Base-by-base conservation (phyloP, 495 filamentous ascomycete species). In the Neurospora sp. region DNA sequence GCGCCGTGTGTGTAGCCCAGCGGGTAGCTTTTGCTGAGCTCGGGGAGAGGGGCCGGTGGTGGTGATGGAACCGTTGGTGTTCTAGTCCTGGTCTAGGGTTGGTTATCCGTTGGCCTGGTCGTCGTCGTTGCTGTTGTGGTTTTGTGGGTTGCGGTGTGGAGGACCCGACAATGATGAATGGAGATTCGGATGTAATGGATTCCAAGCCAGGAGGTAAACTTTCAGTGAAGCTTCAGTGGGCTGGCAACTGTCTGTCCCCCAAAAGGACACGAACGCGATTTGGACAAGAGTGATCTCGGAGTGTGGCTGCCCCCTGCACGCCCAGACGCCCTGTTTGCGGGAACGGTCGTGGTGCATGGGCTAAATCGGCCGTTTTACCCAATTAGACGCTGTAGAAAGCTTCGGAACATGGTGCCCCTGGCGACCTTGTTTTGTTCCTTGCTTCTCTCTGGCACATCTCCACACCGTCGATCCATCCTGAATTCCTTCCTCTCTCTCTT, bases 251-350 rank as follows among this genome's bases (percentile, higher is more conserved):
- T 35, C 40, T 4, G 35, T 70, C 73, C 41, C 74, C 40, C 74
- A 76, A 78, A 76, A 81, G 82, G 81, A 83, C 81, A 82, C 81
- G 79, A 82, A 81, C 79, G 78, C 79, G 78, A 77, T 76, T 80
- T 77, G 73, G 75, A 48, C 69, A 40, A 71, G 41, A 31, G 48
- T 22, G 48, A 31, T 59, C 12, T 31, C 10, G 1, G 48, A 59
- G 48, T 59, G 48, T 59, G 20, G 20, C 9, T 27, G 48, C 10
- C 22, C 48, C 48, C 22, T 61, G 48, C 22, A 61, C 53, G 22
- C 53, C 53, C 53, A 61, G 53, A 61, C 53, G 53, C 53, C 53
- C 53, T 31, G 53, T 35, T 61, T 27, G 53, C 53, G 53, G 53
- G 53, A 61, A 61, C 53, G 53, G 53, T 61, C 53, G 22, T 61